Base-by-base conservation (phyloP, 2,329 filamentous ascomycete genomes). In the Chaetomium sp. region DNA sequence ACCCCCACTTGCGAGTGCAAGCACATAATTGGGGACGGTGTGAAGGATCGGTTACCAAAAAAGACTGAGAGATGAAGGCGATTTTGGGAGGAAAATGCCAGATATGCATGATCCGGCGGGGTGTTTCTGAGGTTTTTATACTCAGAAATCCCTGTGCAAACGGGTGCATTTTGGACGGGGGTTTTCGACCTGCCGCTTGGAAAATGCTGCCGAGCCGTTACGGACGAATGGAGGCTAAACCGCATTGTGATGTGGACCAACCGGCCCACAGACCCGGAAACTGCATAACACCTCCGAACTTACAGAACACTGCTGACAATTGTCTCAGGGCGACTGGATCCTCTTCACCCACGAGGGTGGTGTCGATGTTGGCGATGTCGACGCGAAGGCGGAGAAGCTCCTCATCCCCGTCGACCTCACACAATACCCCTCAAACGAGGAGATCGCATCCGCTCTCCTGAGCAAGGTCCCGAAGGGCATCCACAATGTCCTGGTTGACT, bases 331-430 rank as follows among this genome's bases (percentile, higher is more conserved):
- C 77, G 95, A 99, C 82, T 98, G 93, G 93, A 97, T 99, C 78
- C 92, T 99, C 76, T 99, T 99, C 86, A 97, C 94, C 75, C 93
- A 99, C 83, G 95, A 99, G 83, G 95, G 95, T 85, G 95, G 95
- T 90, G 93, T 99, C 72, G 95, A 99, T 81, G 95, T 99, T 74
- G 95, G 95, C 78, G 95, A 99, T 88, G 95, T 99, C 72, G 95
- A 99, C 76, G 93, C 89, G 70, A 99, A 99, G 86, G 95, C 95
- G 70, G 92, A 98, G 87, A 99, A 98, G 90, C 87, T 99, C 69
- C 84, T 99, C 77, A 93, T 99, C 74, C 94, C 95, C 73, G 95
- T 99, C 75, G 93, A 98, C 81, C 90, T 99, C 69, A 86, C 89
- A 71, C 84, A 97, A 80, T 99, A 94, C 82, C 95, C 95, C 71